Percentiles rank a stretch among this genome's conserved stretches.
Evolutionary conservation across 768 basidiomycete genomes (phyloP).

Genomic region (Gymnopilus junonius): DNA sequence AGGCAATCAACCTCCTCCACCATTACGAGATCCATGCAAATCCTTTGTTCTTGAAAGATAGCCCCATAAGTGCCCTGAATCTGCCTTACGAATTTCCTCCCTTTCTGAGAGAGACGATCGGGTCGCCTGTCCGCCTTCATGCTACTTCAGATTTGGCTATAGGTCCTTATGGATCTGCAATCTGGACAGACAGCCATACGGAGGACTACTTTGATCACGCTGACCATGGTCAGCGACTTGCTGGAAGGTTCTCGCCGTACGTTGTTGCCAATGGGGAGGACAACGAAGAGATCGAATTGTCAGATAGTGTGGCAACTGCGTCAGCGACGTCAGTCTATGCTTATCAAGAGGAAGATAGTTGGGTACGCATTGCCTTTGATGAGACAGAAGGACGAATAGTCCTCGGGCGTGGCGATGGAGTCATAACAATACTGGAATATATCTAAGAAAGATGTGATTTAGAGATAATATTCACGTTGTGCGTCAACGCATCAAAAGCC

Average conservation of each 20-base stretch:
- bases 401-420: slow-evolving; percentile 47
- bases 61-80: slow-evolving; percentile 36
- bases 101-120: slow-evolving; percentile 43
- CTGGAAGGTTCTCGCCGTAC: slow-evolving; percentile 37
- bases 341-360: slow-evolving; percentile 49
- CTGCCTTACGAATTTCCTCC: slow-evolving; percentile 50
- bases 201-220: slow-evolving; percentile 49
- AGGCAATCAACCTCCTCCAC: slow-evolving; percentile 72
- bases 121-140: slow-evolving; percentile 62
- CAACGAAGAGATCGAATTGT: slow-evolving; percentile 25
- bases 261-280: slow-evolving; percentile 10
- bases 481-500: neutral
- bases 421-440: slow-evolving; percentile 57
- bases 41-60: slow-evolving; percentile 32
- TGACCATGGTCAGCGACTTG: slow-evolving; percentile 63
- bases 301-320: slow-evolving; percentile 32
- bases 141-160: slow-evolving; percentile 56
- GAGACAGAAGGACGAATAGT: slow-evolving; percentile 53
- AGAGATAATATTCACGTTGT: neutral
- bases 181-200: slow-evolving; percentile 71
- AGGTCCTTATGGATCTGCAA: slow-evolving; percentile 61
- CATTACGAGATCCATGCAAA: slow-evolving; percentile 59
- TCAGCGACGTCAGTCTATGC: slow-evolving; percentile 48
- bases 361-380: slow-evolving; percentile 51
- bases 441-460: slow-evolving; percentile 25